Evolutionary conservation across 2,329 filamentous ascomycete genomes (phyloP), one percentile per base, ranked within the genome.

Genomic region (Cytospora chrysosperma): DNA sequence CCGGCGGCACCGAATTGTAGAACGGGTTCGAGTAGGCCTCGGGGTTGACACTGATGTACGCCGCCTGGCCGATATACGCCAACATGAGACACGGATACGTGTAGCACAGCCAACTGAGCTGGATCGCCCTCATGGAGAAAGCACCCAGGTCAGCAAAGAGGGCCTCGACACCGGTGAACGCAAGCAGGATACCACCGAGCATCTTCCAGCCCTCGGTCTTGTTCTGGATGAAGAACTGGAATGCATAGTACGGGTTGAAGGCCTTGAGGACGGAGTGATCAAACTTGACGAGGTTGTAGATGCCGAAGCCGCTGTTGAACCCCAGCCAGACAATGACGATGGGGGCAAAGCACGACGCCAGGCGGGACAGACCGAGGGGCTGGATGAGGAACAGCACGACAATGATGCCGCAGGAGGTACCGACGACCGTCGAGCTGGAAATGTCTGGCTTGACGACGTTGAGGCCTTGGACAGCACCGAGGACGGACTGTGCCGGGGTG

Each of bases 131-230:
- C 70, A 84, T 81, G 70, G 82, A 85, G 72, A 93, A 92, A 21
- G 90, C 90, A 37, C 89, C 90, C 13, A 92, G 78, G 68, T 92
- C 89, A 1, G 90, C 89, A 70, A 92, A 93, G 1, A 93, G 78
- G 1, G 89, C 88, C 72, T 92, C 89, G 21, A 90, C 87, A 17
- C 87, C 89, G 6, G 90, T 92, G 70, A 92, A 92, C 2, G 86
- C 83, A 10, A 92, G 81, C 1, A 93, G 74, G n/a, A 92, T 83
- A 3, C 89, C 89, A 10, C 86, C 87, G 2, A 90, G 78, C 65
- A 82, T 83, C 66, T 78, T 80, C 87, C 87, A 90, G 0, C 85
- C 87, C 12, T 82, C 78, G 2, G 82, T 79, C 59, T 81, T 80
- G 69, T 87, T 85, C 5, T 84, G 78, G 24, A 83, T 74, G 54